A percentile compares a stretch with the other conserved stretches of the same genome.
Conservation (phyloP, 75 land plant species). For the Cupressus sempervirens region DNA sequence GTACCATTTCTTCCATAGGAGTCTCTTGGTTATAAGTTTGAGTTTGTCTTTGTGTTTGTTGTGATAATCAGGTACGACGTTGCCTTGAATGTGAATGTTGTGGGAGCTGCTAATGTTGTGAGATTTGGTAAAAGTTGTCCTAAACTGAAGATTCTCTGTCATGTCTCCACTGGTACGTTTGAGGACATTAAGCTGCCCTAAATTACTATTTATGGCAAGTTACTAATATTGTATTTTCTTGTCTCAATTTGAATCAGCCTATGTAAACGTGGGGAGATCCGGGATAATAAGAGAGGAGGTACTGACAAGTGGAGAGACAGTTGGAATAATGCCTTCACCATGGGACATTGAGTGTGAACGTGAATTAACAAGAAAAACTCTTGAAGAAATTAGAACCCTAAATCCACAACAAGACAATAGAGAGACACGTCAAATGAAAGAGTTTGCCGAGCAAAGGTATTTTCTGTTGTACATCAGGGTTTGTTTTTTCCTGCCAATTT, state of each 20-base stretch:
- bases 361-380: not conserved
- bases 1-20: not conserved
- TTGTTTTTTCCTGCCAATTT: not conserved
- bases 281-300: not conserved
- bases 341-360: not conserved
- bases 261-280: not conserved
- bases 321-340: not conserved
- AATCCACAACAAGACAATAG: not conserved
- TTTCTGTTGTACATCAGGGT: slow-evolving; percentile 25
- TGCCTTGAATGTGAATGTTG: slow-evolving; percentile 48
- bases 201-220: not conserved
- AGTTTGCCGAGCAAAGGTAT: not conserved
- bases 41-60: not conserved
- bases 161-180: slow-evolving; percentile 49
- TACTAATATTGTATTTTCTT: not conserved
- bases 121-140: slow-evolving; percentile 38
- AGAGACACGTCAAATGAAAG: not conserved
- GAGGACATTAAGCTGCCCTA: not conserved
- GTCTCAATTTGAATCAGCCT: not conserved
- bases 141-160: slow-evolving; percentile 29
- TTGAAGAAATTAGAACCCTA: not conserved
- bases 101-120: slow-evolving; percentile 41
- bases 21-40: not conserved
- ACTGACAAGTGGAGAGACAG: not conserved
- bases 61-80: slow-evolving; percentile 36